Conservation (phyloP, 306 rosid genomes). For the Fragaria nilgerrensis region DNA sequence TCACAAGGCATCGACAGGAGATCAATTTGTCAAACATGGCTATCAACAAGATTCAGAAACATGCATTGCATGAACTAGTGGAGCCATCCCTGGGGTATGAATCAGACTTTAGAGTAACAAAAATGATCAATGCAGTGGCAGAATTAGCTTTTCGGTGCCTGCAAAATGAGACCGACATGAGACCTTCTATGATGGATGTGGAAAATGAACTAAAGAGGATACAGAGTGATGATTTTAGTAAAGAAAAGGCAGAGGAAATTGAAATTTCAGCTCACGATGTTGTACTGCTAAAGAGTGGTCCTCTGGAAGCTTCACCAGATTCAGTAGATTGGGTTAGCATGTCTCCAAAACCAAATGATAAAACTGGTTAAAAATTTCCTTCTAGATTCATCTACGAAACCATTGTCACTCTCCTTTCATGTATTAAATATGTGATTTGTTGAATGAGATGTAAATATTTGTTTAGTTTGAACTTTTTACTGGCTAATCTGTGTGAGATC, state of each 20-base stretch:
- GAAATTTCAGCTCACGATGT: conserved; percentile 43
- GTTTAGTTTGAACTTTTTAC: background rate
- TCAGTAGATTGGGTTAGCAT: conserved; percentile 35
- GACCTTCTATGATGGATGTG: conserved; percentile 73
- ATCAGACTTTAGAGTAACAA: conserved; percentile 45
- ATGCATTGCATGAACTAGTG: conserved; percentile 58
- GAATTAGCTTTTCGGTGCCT: conserved; percentile 83
- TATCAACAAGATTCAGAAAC: conserved; percentile 61
- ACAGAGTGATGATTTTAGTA: conserved; percentile 35
- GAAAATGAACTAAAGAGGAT: conserved; percentile 43
- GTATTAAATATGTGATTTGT: conserved; percentile 9
- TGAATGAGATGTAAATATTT: conserved; percentile 38
- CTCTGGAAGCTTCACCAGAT: conserved; percentile 56
- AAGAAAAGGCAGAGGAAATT: conserved; percentile 45
- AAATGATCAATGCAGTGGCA: conserved; percentile 61
- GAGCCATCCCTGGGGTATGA: conserved; percentile 62
- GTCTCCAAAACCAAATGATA: conserved; percentile 49
- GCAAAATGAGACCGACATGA: conserved; percentile 55
- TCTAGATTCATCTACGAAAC: background rate
- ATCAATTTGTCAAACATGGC: conserved; percentile 84
- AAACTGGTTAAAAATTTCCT: conserved; percentile 31
- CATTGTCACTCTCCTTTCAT: conserved; percentile 10
- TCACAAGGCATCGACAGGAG: conserved; percentile 76
- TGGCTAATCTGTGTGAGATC: conserved; percentile 3
- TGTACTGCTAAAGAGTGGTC: conserved; percentile 42